A percentile compares a stretch with the other conserved stretches of the same genome.
Conservation (phyloP, 139 green algal species). For the Haematococcus lacustris region DNA sequence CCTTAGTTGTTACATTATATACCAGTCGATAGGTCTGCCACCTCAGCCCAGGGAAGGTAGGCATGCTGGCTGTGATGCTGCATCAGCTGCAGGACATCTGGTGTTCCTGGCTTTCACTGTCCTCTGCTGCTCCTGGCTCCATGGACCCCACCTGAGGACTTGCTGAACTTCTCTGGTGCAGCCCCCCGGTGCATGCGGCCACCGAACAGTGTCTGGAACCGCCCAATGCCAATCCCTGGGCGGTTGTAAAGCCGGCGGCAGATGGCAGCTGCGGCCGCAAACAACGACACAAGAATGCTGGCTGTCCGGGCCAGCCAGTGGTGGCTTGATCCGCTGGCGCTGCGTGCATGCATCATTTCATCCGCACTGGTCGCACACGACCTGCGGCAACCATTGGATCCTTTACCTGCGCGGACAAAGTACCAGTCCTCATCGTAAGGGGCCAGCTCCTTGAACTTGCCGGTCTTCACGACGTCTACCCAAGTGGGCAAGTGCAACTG, state of each 20-base stretch:
- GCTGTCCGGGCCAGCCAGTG: neutral
- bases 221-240: slow-evolving; percentile 84
- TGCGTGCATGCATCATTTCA: no score
- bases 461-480: slow-evolving; percentile 97
- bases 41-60: no score
- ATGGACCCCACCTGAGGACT: slow-evolving; percentile 45
- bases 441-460: slow-evolving; percentile 89
- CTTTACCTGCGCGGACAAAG: slow-evolving; percentile 92
- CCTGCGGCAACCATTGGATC: neutral
- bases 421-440: slow-evolving; percentile 98
- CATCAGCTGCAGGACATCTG: no score
- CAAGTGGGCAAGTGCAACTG: slow-evolving; percentile 91
- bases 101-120: no score
- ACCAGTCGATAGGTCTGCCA: no score
- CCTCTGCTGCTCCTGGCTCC: no score
- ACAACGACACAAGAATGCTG: neutral
- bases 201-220: slow-evolving; percentile 85
- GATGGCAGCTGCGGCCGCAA: slow-evolving; percentile 66
- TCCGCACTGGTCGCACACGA: no score
- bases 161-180: slow-evolving; percentile 52
- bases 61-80: no score
- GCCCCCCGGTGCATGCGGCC: slow-evolving; percentile 55
- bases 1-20: no score
- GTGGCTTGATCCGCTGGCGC: neutral
- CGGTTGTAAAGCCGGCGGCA: slow-evolving; percentile 90